Base-by-base conservation (phyloP, 2,329 filamentous ascomycete species). In the Phialocephala sp. region DNA sequence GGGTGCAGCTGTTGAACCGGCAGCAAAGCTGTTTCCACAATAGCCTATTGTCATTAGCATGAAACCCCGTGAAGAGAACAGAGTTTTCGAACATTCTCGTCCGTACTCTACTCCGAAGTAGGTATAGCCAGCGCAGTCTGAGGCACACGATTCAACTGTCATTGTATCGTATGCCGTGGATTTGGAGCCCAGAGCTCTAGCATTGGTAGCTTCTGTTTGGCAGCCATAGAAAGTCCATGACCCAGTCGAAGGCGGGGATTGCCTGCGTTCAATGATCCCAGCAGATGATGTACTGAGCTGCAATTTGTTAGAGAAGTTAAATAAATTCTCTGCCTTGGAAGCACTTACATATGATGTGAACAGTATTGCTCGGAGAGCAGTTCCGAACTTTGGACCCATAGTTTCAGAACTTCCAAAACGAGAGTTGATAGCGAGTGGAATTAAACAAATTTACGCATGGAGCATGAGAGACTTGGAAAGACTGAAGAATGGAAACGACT, bases 161-260 rank as follows among this genome's bases (percentile, higher is more conserved):
- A 77, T 75, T 6, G 64, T 67, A 58, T 65, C 64, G 35, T 61
- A 64, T 37, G 66, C 67, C 6, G 62, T 66, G 36, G 47, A 41
- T n/a, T 65, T 63, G 2, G 60, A 63, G 11, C 59, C 63, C 6
- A 77, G 63, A 12, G 75, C 73, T 22, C 73, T 67, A 1, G 67
- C 71, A 50, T 59, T 64, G 15, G 67, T 70, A 1, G 64, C 72
- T 59, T 77, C 76, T 8, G 72, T 72, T 56, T 77, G 77, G 59
- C 78, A 79, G 27, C 78, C 78, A 20, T 76, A 68, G 64, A 73
- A 73, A 1, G 32, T 43, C 60, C 60, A 66, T 50, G 50, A 54
- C 22, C 50, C 50, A 32, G 60, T 58, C 55, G 65, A 52, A 20
- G 59, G 57, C 24, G 65, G 39, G 32, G 60, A 54, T 52, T 66